Conservation (phyloP, 257 asterid species). For the Petunia secreta region DNA sequence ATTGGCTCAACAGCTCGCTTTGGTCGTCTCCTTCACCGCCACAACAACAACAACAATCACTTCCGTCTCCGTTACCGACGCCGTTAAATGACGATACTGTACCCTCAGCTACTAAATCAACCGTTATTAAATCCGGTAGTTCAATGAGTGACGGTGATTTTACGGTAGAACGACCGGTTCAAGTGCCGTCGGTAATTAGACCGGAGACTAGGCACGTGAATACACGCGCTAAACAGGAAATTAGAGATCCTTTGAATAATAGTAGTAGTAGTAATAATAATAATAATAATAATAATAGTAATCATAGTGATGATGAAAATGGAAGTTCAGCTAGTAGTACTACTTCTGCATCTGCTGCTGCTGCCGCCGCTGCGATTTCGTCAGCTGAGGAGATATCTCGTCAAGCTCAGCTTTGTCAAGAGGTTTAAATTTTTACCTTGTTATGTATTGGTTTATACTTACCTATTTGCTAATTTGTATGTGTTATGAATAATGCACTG, state of each 20-base stretch:
- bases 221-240: slow-evolving; percentile 44
- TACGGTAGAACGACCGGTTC: slow-evolving; percentile 40
- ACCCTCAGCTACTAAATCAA: slow-evolving; percentile 28
- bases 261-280: slow-evolving; percentile 25
- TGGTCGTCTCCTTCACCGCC: slow-evolving; percentile 60
- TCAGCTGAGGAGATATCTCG: slow-evolving; percentile 59
- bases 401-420: slow-evolving; percentile 70
- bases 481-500: not conserved
- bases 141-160: not conserved
- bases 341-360: slow-evolving; percentile 41
- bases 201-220: slow-evolving; percentile 39
- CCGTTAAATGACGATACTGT: slow-evolving; percentile 32
- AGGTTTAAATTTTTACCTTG: slow-evolving; percentile 43
- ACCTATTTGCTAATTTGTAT: not conserved
- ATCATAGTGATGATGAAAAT: slow-evolving; percentile 55
- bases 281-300: slow-evolving; percentile 35
- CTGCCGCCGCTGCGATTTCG: slow-evolving; percentile 38
- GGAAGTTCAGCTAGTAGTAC: slow-evolving; percentile 46
- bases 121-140: slow-evolving; percentile 28
- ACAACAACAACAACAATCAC: not conserved
- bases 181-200: slow-evolving; percentile 41
- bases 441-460: not conserved
- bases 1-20: slow-evolving; percentile 82
- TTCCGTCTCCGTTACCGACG: slow-evolving; percentile 37
- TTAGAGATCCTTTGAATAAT: slow-evolving; percentile 60